These are phyloP conservation scores for Eimeria tenella DNA, from an alignment of 169 alveolate genomes.

Conservation along the genomic window DNA sequence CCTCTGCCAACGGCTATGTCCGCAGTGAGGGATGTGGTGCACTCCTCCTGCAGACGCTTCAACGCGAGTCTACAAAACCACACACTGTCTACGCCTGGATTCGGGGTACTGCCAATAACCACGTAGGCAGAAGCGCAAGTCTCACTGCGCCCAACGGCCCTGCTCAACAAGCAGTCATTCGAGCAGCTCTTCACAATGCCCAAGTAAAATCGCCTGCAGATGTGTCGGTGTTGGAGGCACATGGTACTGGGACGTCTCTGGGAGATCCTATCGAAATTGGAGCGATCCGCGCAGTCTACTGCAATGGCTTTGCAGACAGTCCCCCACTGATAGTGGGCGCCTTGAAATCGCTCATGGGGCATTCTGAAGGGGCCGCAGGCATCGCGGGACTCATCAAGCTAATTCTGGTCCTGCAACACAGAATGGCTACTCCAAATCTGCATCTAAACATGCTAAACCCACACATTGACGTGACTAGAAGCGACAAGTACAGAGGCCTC, in stretches of 20 bases:
- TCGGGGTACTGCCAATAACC: constrained; percentile 83
- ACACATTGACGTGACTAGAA: constrained; percentile 74
- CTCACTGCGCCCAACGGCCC: constrained; percentile 88
- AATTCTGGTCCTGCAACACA: constrained; percentile 78
- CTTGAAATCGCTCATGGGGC: constrained; percentile 81
- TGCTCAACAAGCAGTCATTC: constrained; percentile 83
- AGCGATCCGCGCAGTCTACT: constrained; percentile 83
- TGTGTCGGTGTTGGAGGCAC: constrained; percentile 79
- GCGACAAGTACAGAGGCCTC: constrained; percentile 1
- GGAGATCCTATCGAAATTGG: constrained; percentile 86
- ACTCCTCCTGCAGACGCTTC: constrained; percentile 65
- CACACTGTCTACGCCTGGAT: constrained; percentile 74
- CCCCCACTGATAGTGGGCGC: constrained; percentile 83
- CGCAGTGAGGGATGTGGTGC: constrained; percentile 87
- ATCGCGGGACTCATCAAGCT: constrained; percentile 84
- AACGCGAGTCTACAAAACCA: not conserved
- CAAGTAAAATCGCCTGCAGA: constrained; percentile 66
- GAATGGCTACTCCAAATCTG: constrained; percentile 83
- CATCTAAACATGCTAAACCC: constrained; percentile 84
- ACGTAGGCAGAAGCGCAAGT: constrained; percentile 84
- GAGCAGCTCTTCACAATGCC: constrained; percentile 70
- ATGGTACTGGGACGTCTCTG: constrained; percentile 87
- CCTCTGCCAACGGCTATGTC: constrained; percentile 84
- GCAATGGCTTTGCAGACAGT: constrained; percentile 2
- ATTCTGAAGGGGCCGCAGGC: constrained; percentile 85